A percentile compares a stretch with the other conserved stretches of the same genome.
These are phyloP conservation scores for Triticum dicoccoides DNA, from an alignment of 176 grass and related monocot genomes.

Conservation along the genomic window DNA sequence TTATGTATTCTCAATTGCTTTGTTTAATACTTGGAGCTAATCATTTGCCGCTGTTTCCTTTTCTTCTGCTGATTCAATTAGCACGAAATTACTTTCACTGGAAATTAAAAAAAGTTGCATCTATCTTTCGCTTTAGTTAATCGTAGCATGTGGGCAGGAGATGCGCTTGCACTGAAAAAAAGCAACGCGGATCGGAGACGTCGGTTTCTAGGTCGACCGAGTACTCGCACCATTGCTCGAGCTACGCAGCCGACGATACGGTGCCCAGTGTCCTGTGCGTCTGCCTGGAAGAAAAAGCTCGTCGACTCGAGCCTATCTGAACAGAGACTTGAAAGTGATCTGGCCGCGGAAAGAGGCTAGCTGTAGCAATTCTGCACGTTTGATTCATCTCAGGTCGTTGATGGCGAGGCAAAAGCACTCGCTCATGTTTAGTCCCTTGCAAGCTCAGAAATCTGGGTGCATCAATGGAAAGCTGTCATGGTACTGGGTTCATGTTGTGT, in stretches of 20 bases:
- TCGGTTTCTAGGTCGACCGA: no score
- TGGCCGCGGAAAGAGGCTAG: background rate
- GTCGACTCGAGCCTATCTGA: background rate
- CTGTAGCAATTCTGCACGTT: background rate
- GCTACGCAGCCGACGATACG: background rate
- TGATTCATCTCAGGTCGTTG: background rate
- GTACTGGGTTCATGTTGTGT: background rate
- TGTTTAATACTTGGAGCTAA: no score
- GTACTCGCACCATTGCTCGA: background rate
- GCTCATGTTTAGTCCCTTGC: background rate
- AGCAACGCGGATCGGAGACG: no score
- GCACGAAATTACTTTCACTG: no score
- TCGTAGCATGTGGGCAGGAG: no score
- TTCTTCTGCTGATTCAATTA: no score
- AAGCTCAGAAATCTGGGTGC: background rate
- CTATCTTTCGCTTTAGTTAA: no score
- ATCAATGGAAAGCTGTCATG: background rate
- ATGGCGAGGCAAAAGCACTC: constrained; percentile 2
- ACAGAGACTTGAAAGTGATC: constrained; percentile 6
- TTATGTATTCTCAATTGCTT: no score
- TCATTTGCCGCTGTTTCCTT: no score
- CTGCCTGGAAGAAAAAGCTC: background rate
- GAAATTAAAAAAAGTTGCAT: no score
- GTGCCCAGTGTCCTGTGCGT: background rate
- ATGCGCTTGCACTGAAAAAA: no score